Conservation (phyloP, 345 rosid species). For the Eucalyptus curtisii region DNA sequence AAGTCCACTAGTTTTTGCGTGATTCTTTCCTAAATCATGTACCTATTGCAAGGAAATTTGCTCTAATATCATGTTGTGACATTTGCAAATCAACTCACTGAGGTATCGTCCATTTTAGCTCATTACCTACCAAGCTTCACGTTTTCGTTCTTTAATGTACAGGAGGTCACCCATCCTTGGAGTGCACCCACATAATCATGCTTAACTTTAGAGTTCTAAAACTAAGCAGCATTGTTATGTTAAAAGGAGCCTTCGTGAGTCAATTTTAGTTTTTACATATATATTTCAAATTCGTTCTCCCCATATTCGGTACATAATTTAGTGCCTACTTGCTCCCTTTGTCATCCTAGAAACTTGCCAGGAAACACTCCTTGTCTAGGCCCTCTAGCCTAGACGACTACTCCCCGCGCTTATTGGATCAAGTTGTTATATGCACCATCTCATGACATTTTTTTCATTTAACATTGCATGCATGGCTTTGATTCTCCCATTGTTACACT, state of each 20-base stretch:
- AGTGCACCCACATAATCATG: too few relatives aligned
- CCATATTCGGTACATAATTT: accelerated
- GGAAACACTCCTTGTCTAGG: accelerated
- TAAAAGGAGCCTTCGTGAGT: too few relatives aligned
- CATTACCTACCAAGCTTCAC: too few relatives aligned
- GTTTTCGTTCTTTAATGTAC: accelerated
- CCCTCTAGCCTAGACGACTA: accelerated
- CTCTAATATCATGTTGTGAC: accelerated
- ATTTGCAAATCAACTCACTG: accelerated
- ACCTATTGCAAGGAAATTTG: accelerated
- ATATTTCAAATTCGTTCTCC: accelerated
- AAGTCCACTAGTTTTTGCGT: accelerated
- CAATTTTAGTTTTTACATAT: too few relatives aligned
- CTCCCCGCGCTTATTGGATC: accelerated
- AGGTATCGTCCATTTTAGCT: too few relatives aligned
- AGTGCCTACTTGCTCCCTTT: too few relatives aligned
- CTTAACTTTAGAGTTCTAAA: too few relatives aligned
- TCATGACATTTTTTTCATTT: neutral
- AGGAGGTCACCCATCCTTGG: too few relatives aligned
- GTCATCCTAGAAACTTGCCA: too few relatives aligned
- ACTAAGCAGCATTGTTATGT: accelerated
- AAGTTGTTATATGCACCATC: neutral
- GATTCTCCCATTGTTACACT: neutral
- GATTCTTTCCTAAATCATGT: too few relatives aligned
- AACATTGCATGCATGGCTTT: neutral